Evolutionary conservation across 768 basidiomycete genomes (phyloP).

Genomic region (Amanita rubescens): DNA sequence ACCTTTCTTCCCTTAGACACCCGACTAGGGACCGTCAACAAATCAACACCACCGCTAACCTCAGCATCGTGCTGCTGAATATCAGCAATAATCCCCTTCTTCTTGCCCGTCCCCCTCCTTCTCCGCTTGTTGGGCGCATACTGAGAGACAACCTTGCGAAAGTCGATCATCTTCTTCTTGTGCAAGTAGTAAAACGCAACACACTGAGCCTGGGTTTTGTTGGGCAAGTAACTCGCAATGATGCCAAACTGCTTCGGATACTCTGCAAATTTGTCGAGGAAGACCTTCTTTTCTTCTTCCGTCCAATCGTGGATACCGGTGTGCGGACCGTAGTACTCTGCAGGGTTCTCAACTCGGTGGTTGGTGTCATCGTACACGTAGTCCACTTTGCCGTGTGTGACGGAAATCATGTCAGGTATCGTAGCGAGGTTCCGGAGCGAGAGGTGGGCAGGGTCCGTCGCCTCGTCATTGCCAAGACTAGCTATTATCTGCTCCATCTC

Average conservation of each 20-base stretch:
- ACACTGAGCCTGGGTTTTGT: slow-evolving; percentile 86
- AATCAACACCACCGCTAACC: slow-evolving; percentile 28
- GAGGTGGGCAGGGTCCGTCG: slow-evolving; percentile 88
- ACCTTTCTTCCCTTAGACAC: slow-evolving; percentile 36
- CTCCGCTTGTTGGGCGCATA: slow-evolving; percentile 61
- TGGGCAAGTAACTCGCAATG: slow-evolving; percentile 70
- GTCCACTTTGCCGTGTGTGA: slow-evolving; percentile 51
- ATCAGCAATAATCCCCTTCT: slow-evolving; percentile 79
- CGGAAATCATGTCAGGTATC: slow-evolving; percentile 87
- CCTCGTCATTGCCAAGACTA: slow-evolving; percentile 86
- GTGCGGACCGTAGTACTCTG: slow-evolving; percentile 64
- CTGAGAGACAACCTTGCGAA: slow-evolving; percentile 65
- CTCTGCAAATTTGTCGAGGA: slow-evolving; percentile 73
- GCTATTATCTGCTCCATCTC: slow-evolving; percentile 98
- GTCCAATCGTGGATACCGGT: slow-evolving; percentile 86
- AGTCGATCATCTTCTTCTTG: slow-evolving; percentile 85
- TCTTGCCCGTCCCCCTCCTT: slow-evolving; percentile 56
- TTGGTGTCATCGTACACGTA: slow-evolving; percentile 81
- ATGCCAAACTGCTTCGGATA: slow-evolving; percentile 95
- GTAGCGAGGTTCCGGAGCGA: slow-evolving; percentile 77
- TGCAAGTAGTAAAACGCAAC: slow-evolving; percentile 92
- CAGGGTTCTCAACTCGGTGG: slow-evolving; percentile 67
- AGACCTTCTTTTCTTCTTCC: slow-evolving; percentile 70
- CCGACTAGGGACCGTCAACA: slow-evolving; percentile 29
- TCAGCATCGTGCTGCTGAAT: slow-evolving; percentile 72